phyloP scores from a whole-genome alignment of 345 rosid genomes.

The Euphorbia pulcherrima region DNA sequence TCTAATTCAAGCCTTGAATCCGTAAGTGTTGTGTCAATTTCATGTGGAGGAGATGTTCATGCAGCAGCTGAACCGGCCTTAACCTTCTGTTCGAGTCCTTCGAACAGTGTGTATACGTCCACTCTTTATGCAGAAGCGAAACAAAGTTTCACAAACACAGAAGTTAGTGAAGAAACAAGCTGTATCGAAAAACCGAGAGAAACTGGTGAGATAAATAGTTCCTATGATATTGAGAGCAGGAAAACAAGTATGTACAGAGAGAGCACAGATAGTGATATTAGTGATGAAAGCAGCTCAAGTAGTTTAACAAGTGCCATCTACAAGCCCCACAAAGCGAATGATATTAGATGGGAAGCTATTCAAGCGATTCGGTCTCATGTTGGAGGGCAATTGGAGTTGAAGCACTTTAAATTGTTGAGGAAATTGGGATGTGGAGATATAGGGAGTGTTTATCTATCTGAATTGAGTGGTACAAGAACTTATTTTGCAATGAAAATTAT shows the following conservation, averaged over 20 bases:
- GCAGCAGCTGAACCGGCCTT: constrained; percentile 32
- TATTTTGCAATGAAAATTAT: constrained; percentile 80
- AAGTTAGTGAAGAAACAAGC: constrained; percentile 62
- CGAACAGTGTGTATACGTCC: constrained; percentile 52
- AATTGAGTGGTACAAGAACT: constrained; percentile 61
- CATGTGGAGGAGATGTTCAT: constrained; percentile 28
- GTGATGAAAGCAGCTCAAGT: constrained; percentile 91
- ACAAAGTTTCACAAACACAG: constrained; percentile 70
- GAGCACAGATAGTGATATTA: constrained; percentile 79
- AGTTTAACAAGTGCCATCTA: constrained; percentile 53
- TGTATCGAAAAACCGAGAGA: constrained; percentile 39
- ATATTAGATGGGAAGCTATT: constrained; percentile 81
- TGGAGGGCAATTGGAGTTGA: constrained; percentile 54
- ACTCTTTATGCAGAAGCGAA: constrained; percentile 59
- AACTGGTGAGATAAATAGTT: constrained; percentile 37
- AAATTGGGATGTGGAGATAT: constrained; percentile 81
- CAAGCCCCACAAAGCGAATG: constrained; percentile 90
- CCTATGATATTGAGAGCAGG: constrained; percentile 52
- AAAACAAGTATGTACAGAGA: constrained; percentile 62
- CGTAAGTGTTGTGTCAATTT: constrained; percentile 32
- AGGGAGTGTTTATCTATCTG: constrained; percentile 76
- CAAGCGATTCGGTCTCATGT: constrained; percentile 49
- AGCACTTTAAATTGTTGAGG: constrained; percentile 55
- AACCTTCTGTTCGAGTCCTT: constrained; percentile 55
- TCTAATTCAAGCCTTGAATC: constrained; percentile 39